Evolutionary conservation across 2,329 filamentous ascomycete genomes (phyloP).

Genomic region (Mollisiaceae sp.): DNA sequence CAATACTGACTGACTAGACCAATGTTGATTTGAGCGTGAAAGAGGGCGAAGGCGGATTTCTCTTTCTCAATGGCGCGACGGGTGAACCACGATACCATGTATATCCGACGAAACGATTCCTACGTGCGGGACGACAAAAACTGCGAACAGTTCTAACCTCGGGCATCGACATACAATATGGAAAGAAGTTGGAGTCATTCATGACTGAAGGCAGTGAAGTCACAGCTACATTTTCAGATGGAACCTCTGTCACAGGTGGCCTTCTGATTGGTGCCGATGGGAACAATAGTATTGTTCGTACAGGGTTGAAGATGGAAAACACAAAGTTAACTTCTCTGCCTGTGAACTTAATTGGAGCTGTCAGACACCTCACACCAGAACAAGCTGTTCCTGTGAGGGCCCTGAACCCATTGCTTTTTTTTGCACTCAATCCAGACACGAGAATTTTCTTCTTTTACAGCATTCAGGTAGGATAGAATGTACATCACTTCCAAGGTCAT

Average conservation of each 20-base stretch:
- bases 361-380: conserved; percentile 46
- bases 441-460: conserved; percentile 57
- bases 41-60: conserved; percentile 47
- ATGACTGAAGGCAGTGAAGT: conserved; percentile 26
- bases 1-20: conserved; percentile 25
- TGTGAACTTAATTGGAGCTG: conserved; percentile 47
- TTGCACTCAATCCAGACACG: conserved; percentile 56
- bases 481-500: background rate
- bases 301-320: conserved; percentile 44
- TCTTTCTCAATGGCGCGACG: conserved; percentile 49
- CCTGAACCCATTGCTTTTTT: conserved; percentile 60
- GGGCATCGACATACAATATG: conserved; percentile 51
- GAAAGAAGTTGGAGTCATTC: conserved; percentile 51
- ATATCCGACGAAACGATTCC: conserved; percentile 44
- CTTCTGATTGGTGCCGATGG: conserved; percentile 50
- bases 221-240: conserved; percentile 44
- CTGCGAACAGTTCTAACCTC: conserved; percentile 24
- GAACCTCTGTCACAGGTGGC: conserved; percentile 39
- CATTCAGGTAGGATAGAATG: conserved; percentile 43
- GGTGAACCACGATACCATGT: conserved; percentile 47
- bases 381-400: conserved; percentile 48
- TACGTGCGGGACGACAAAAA: conserved; percentile 45
- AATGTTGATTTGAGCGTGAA: conserved; percentile 43
- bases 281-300: conserved; percentile 41
- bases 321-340: conserved; percentile 45